Percentiles rank a stretch among this genome's conserved stretches.
Conservation (phyloP, 352 stramenopile species). For the Phytophthora tubulina region DNA sequence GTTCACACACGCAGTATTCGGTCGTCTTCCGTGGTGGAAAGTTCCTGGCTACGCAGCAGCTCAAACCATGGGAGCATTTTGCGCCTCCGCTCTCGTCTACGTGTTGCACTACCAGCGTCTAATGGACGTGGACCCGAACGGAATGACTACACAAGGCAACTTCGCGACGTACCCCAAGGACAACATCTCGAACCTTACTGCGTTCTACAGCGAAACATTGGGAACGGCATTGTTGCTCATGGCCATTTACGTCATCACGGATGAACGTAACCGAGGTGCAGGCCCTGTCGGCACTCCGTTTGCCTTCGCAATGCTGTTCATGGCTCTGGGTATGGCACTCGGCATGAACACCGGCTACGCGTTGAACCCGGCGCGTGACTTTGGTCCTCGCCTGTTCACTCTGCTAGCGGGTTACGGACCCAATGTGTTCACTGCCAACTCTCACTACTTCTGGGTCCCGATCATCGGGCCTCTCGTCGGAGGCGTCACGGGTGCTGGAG, state of each 20-base stretch:
- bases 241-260: constrained; percentile 61
- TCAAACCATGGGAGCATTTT: constrained; percentile 52
- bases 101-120: constrained; percentile 57
- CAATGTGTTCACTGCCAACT: constrained; percentile 57
- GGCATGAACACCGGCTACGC: constrained; percentile 52
- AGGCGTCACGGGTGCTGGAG: constrained; percentile 53
- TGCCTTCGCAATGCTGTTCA: constrained; percentile 59
- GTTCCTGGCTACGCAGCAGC: constrained; percentile 48
- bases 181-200: constrained; percentile 50
- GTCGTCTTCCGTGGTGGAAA: constrained; percentile 55
- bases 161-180: constrained; percentile 57
- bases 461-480: constrained; percentile 57
- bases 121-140: constrained; percentile 51
- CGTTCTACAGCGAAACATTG: constrained; percentile 65
- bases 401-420: constrained; percentile 57
- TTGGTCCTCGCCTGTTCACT: constrained; percentile 55
- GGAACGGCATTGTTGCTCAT: constrained; percentile 59
- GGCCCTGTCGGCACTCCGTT: constrained; percentile 44
- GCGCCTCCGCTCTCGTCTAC: constrained; percentile 51
- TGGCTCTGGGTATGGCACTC: constrained; percentile 66
- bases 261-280: constrained; percentile 55
- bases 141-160: constrained; percentile 43
- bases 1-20: constrained; percentile 53
- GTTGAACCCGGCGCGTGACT: constrained; percentile 56
- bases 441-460: constrained; percentile 71